Evolutionary conservation across 139 green algal species (phyloP).

Genomic region (Chlorella vulgaris): DNA sequence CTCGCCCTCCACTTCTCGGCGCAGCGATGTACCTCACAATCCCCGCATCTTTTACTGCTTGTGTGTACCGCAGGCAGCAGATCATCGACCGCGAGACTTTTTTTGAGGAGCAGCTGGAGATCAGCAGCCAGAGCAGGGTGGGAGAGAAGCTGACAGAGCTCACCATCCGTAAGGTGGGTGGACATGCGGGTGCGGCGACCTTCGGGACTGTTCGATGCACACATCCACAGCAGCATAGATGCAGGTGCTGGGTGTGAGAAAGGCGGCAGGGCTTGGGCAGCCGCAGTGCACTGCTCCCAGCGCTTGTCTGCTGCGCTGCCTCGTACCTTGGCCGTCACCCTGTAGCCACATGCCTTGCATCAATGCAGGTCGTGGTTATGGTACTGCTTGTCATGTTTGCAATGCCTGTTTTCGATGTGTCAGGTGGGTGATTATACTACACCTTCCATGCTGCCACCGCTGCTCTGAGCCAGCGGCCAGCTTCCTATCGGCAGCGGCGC

Average conservation of each 20-base stretch:
- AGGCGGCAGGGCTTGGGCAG: no score
- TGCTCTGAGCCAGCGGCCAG: no score
- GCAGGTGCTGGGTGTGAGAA: no score
- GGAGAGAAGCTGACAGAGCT: slow-evolving; percentile 91
- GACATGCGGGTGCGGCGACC: background rate
- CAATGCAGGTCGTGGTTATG: slow-evolving; percentile 51
- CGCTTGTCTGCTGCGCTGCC: no score
- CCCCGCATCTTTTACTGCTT: no score
- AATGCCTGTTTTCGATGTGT: slow-evolving; percentile 82
- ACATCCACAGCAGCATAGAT: no score
- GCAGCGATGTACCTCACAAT: no score
- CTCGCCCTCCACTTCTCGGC: no score
- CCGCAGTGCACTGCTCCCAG: no score
- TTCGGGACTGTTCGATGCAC: background rate
- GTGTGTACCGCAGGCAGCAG: slow-evolving; percentile 3
- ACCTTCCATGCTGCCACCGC: no score
- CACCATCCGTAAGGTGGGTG: slow-evolving; percentile 77
- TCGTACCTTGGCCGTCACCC: no score
- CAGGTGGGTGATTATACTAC: slow-evolving; percentile 1
- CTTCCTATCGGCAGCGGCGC: no score
- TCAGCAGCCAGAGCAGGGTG: slow-evolving; percentile 52
- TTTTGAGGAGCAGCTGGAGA: slow-evolving; percentile 14
- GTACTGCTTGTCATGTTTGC: slow-evolving; percentile 88
- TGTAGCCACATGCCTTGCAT: background rate
- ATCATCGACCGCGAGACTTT: slow-evolving; percentile 28